Conservation (phyloP, 768 basidiomycete species). For the Lactarius sp. region DNA sequence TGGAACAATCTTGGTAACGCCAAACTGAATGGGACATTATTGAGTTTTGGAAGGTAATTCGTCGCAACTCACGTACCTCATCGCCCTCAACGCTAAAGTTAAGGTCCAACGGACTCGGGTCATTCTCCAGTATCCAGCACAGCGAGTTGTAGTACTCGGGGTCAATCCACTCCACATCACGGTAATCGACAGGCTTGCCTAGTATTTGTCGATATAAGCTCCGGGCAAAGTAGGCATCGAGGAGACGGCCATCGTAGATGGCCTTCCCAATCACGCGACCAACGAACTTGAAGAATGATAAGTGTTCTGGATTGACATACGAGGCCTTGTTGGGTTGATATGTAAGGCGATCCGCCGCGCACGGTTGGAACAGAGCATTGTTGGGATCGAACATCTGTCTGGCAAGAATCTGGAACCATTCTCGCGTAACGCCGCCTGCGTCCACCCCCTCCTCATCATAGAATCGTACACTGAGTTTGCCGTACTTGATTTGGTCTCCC, state of each 20-base stretch:
- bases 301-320: conserved; percentile 91
- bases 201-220: conserved; percentile 94
- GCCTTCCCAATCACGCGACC: conserved; percentile 97
- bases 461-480: conserved; percentile 94
- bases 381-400: conserved; percentile 99
- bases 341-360: conserved; percentile 88
- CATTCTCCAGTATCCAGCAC: conserved; percentile 98
- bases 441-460: conserved; percentile 98
- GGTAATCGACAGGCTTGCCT: conserved; percentile 90
- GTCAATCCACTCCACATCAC: conserved; percentile 96
- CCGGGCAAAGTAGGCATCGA: conserved; percentile 97
- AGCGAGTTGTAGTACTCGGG: conserved; percentile 98
- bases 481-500: conserved; percentile 96
- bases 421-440: conserved; percentile 94
- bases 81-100: conserved; percentile 96
- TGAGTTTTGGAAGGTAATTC: conserved; percentile 1
- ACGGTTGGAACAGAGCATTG: conserved; percentile 97
- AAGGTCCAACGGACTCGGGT: conserved; percentile 78
- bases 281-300: conserved; percentile 98
- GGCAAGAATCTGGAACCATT: conserved; percentile 98
- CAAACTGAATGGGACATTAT: conserved; percentile 53
- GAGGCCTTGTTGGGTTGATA: conserved; percentile 96
- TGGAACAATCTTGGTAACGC: conserved; percentile 80
- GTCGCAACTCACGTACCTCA: conserved; percentile 54
- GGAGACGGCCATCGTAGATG: conserved; percentile 90